phyloP scores from a whole-genome alignment of 305 asterid species.

The Withania somnifera region DNA sequence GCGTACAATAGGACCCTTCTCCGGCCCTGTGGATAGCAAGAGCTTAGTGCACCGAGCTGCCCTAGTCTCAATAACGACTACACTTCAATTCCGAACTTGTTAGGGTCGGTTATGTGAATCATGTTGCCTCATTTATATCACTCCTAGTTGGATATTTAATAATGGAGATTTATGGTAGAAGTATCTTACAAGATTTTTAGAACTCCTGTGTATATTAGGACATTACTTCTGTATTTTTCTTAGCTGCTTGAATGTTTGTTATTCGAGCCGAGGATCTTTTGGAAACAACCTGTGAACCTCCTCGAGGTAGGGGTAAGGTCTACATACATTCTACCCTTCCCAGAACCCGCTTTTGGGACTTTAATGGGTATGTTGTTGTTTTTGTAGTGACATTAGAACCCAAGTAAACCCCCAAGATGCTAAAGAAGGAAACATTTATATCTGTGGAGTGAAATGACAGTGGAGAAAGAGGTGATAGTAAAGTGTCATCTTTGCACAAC shows the following conservation, averaged over 20 bases:
- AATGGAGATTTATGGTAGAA: neutral
- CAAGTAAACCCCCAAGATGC: neutral
- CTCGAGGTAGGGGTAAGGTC: too few relatives aligned
- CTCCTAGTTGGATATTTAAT: neutral
- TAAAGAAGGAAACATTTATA: neutral
- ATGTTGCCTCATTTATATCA: neutral
- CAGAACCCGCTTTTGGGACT: too few relatives aligned
- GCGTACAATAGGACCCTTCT: too few relatives aligned
- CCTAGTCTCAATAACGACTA: neutral
- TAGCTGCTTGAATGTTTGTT: too few relatives aligned
- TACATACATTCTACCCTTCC: too few relatives aligned
- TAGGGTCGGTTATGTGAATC: neutral
- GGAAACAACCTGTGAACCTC: too few relatives aligned
- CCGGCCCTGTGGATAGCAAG: too few relatives aligned
- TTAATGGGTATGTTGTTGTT: too few relatives aligned
- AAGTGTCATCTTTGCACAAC: neutral
- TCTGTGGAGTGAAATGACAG: neutral
- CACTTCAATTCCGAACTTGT: neutral
- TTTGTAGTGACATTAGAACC: too few relatives aligned
- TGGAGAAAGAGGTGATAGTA: neutral
- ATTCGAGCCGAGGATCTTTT: too few relatives aligned
- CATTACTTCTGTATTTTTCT: too few relatives aligned
- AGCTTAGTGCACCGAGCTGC: too few relatives aligned
- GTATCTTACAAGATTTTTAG: neutral
- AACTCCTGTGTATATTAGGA: neutral